Percentiles rank a stretch among this genome's conserved stretches.
Conservation (phyloP, 202 grass and related monocot genomes). For the Brachypodium distachyon region DNA sequence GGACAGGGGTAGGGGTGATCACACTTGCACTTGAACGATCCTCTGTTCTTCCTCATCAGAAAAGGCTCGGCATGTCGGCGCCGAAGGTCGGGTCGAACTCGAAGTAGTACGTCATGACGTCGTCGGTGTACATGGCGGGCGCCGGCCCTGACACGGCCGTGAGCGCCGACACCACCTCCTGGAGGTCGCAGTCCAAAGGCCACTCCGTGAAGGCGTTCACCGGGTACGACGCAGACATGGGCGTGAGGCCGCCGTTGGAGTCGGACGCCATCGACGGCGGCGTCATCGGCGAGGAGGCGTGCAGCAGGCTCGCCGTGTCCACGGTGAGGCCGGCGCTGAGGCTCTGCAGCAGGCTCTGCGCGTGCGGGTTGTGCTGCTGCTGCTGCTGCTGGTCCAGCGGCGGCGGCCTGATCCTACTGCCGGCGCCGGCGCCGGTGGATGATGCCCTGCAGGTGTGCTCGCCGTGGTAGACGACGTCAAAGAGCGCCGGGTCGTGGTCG, state of each 20-base stretch:
- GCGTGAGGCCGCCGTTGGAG: slow-evolving; percentile 40
- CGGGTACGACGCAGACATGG: slow-evolving; percentile 24
- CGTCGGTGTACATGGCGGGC: slow-evolving; percentile 20
- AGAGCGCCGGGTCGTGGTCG: slow-evolving; percentile 51
- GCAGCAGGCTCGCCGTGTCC: neutral
- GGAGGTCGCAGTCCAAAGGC: slow-evolving; percentile 27
- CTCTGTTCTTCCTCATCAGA: slow-evolving; percentile 16
- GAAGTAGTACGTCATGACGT: slow-evolving; percentile 33
- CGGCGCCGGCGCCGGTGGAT: too few species aligned
- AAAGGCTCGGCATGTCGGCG: slow-evolving; percentile 17
- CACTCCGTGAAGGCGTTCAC: slow-evolving; percentile 11
- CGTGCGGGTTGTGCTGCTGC: slow-evolving; percentile 36
- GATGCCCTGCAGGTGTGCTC: slow-evolving; percentile 47
- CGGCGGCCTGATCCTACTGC: neutral
- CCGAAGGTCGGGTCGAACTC: slow-evolving; percentile 31
- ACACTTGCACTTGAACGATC: neutral
- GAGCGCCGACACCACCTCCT: slow-evolving; percentile 51
- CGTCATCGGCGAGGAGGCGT: slow-evolving; percentile 6
- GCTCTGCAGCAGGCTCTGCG: slow-evolving; percentile 33
- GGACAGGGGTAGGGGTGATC: neutral
- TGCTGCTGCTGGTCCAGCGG: neutral
- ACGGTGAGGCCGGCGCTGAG: slow-evolving; percentile 44
- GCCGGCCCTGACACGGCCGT: slow-evolving; percentile 16
- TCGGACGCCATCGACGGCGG: slow-evolving; percentile 35
- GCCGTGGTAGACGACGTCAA: slow-evolving; percentile 76